phyloP scores from a whole-genome alignment of 2,329 filamentous ascomycete species.

The Arachnopeziza araneosa region DNA sequence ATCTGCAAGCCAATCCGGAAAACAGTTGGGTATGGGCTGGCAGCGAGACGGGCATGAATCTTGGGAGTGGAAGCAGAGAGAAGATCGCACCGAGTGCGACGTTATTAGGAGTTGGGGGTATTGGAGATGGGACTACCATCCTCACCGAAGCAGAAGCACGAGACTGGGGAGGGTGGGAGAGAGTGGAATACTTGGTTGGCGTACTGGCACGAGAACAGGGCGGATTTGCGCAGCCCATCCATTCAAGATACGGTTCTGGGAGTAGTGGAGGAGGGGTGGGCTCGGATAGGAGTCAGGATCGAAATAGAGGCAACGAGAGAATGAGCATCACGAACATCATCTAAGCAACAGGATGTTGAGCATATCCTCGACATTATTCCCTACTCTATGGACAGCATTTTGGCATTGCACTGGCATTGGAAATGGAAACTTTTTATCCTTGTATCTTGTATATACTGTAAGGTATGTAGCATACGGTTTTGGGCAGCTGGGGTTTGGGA shows the following conservation, averaged over 20 bases:
- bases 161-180: slow-evolving; percentile 78
- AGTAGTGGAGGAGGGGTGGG: background rate
- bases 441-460: background rate
- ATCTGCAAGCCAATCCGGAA: slow-evolving; percentile 75
- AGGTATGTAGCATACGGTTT: background rate
- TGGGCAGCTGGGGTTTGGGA: background rate
- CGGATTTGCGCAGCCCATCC: slow-evolving; percentile 12
- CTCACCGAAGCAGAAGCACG: slow-evolving; percentile 51
- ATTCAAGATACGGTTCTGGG: slow-evolving; percentile 2
- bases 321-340: slow-evolving; percentile 30
- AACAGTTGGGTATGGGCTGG: slow-evolving; percentile 79
- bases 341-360: slow-evolving; percentile 4
- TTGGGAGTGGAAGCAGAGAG: slow-evolving; percentile 10
- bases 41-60: slow-evolving; percentile 43
- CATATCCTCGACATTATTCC: background rate
- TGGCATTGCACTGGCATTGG: background rate
- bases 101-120: slow-evolving; percentile 14
- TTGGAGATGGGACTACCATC: slow-evolving; percentile 35
- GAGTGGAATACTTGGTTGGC: slow-evolving; percentile 59
- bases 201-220: slow-evolving; percentile 38
- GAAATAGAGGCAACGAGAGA: slow-evolving; percentile 22
- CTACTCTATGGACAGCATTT: background rate
- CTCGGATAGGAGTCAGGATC: slow-evolving; percentile 3
- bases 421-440: background rate
- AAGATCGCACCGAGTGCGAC: background rate